Percentiles rank a stretch among this genome's conserved stretches.
phyloP scores from a whole-genome alignment of 106 monocot species.

The Chionographis japonica region DNA sequence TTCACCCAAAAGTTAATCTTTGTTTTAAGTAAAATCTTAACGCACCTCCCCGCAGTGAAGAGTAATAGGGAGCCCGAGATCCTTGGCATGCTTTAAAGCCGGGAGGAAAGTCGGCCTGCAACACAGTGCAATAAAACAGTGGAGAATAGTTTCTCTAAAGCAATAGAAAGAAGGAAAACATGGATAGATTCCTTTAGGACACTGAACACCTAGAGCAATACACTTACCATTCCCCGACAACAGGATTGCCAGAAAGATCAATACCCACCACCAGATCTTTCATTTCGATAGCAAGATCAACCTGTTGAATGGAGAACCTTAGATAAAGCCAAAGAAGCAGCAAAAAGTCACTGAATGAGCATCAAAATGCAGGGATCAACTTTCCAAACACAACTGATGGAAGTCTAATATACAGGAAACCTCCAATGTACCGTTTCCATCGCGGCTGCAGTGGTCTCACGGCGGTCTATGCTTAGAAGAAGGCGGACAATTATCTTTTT shows the following conservation, averaged over 20 bases:
- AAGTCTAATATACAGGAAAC: neutral
- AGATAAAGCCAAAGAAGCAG: neutral
- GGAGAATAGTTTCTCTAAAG: neutral
- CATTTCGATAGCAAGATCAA: slow-evolving; percentile 78
- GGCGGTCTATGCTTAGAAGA: slow-evolving; percentile 91
- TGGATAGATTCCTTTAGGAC: no score
- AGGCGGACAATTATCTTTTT: slow-evolving; percentile 75
- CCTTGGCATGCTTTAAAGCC: slow-evolving; percentile 76
- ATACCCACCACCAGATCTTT: slow-evolving; percentile 81
- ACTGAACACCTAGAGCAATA: neutral
- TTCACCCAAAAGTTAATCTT: neutral
- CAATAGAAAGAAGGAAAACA: neutral
- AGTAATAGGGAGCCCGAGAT: slow-evolving; percentile 70
- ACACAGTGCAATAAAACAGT: slow-evolving; percentile 9
- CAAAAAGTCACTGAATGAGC: neutral
- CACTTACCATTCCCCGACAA: slow-evolving; percentile 85
- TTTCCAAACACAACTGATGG: no score
- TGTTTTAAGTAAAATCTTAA: slow-evolving; percentile 6
- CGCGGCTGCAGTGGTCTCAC: slow-evolving; percentile 78
- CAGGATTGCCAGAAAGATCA: slow-evolving; percentile 94
- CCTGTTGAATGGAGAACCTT: slow-evolving; percentile 25
- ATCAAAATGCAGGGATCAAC: neutral
- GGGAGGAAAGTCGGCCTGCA: slow-evolving; percentile 77
- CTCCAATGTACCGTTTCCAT: slow-evolving; percentile 71
- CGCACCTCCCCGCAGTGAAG: slow-evolving; percentile 88